Percentiles rank a stretch among this genome's conserved stretches.
These are phyloP conservation scores for Aureobasidium pullulans DNA, from an alignment of 2,329 filamentous ascomycete species.

Conservation along the genomic window DNA sequence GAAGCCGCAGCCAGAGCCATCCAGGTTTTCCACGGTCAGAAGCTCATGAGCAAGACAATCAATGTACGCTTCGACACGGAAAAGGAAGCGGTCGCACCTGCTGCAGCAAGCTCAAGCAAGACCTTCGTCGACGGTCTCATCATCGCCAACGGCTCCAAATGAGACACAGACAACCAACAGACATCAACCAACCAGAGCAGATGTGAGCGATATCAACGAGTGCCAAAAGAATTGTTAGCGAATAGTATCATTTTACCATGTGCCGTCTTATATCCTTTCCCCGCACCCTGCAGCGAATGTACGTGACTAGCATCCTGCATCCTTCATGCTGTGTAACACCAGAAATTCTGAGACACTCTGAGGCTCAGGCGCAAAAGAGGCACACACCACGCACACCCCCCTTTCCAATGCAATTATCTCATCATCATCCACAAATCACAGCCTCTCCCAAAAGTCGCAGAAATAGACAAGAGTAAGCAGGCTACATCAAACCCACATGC, in stretches of 20 bases:
- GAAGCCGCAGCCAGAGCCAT: background rate
- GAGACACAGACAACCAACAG: background rate
- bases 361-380: background rate
- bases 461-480: background rate
- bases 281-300: background rate
- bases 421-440: background rate
- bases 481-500: background rate
- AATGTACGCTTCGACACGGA: slow-evolving; percentile 10
- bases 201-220: background rate
- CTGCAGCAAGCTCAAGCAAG: background rate
- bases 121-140: background rate
- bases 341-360: background rate
- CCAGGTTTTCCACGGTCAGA: slow-evolving; percentile 6
- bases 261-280: background rate
- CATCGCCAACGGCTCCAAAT: slow-evolving; percentile 12
- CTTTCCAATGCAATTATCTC: background rate
- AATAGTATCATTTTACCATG: background rate
- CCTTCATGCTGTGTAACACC: slow-evolving; percentile 7
- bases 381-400: background rate
- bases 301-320: background rate
- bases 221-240: background rate
- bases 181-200: background rate
- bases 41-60: background rate
- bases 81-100: background rate
- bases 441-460: background rate